These are phyloP conservation scores for Prunus persica DNA, from an alignment of 306 rosid species.

Conservation along the genomic window DNA sequence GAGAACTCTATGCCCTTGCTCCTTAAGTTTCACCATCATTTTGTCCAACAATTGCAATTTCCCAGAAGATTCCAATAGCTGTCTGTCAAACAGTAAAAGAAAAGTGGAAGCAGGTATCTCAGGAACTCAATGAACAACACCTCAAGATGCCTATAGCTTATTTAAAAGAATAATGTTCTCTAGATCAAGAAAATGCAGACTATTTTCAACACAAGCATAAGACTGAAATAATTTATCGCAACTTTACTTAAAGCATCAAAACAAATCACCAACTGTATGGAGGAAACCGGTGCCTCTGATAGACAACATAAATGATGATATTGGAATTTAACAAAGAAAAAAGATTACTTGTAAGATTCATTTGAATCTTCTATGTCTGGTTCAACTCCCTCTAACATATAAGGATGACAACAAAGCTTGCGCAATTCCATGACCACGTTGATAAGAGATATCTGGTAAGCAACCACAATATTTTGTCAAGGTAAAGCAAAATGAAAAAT, in stretches of 20 bases:
- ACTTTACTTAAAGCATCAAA: constrained; percentile 3
- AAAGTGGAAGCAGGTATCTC: neutral
- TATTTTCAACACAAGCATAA: neutral
- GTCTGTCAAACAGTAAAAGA: constrained; percentile 50
- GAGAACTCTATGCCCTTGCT: constrained; percentile 97
- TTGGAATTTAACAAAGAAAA: neutral
- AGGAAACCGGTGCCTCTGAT: constrained; percentile 10
- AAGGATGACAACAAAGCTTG: constrained; percentile 96
- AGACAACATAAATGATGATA: constrained; percentile 11
- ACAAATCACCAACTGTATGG: constrained; percentile 9
- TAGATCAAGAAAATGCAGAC: neutral
- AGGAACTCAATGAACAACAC: neutral
- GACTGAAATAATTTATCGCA: neutral
- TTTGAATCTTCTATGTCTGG: constrained; percentile 80
- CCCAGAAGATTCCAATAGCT: constrained; percentile 92
- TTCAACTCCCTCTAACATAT: constrained; percentile 98
- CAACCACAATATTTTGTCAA: constrained; percentile 20
- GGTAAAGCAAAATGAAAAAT: constrained; percentile 7
- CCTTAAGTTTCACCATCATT: constrained; percentile 94
- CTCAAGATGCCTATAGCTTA: neutral
- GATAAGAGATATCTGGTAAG: constrained; percentile 87
- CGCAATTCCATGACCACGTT: constrained; percentile 99
- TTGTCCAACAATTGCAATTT: constrained; percentile 94
- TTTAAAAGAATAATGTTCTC: neutral
- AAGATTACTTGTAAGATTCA: constrained; percentile 68